Conservation (phyloP, 208 protist species). For the Wallacemonas collosoma region DNA sequence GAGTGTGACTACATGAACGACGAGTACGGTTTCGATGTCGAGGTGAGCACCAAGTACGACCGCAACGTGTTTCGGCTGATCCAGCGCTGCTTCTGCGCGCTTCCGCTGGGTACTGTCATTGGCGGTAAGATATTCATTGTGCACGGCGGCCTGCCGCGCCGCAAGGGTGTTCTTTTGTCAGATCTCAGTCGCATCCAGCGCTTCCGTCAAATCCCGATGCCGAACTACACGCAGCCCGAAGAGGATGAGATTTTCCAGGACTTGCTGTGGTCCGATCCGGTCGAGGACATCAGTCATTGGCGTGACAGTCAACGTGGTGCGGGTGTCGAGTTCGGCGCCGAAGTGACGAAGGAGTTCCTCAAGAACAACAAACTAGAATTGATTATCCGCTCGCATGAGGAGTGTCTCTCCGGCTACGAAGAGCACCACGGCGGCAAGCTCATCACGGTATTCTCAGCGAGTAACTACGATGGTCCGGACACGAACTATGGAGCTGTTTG, state of each 20-base stretch:
- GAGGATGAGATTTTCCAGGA: slow-evolving; percentile 96
- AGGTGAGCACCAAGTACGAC: slow-evolving; percentile 98
- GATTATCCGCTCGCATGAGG: slow-evolving; percentile 96
- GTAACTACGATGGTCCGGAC: slow-evolving; percentile 97
- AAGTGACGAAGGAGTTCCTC: slow-evolving; percentile 94
- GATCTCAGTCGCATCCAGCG: slow-evolving; percentile 87
- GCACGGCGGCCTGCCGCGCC: slow-evolving; percentile 82
- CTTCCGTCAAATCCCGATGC: slow-evolving; percentile 89
- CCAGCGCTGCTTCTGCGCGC: slow-evolving; percentile 87
- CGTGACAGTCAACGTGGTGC: slow-evolving; percentile 92
- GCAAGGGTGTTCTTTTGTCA: slow-evolving; percentile 74
- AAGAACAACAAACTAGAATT: slow-evolving; percentile 93
- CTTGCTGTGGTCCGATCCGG: slow-evolving; percentile 96
- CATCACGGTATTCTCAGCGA: slow-evolving; percentile 98
- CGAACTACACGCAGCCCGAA: slow-evolving; percentile 83
- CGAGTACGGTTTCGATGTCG: slow-evolving; percentile 99
- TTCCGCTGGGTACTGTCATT: slow-evolving; percentile 84
- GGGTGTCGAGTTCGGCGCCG: slow-evolving; percentile 95
- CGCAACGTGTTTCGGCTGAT: slow-evolving; percentile 88
- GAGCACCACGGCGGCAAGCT: slow-evolving; percentile 92
- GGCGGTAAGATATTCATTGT: slow-evolving; percentile 83
- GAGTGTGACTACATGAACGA: slow-evolving; percentile 95
- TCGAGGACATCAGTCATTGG: slow-evolving; percentile 78
- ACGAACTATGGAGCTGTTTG: slow-evolving; percentile 81
- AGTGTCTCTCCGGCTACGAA: slow-evolving; percentile 94